Base-by-base conservation (phyloP, 352 stramenopile genomes). In the Phytopythium montanum region DNA sequence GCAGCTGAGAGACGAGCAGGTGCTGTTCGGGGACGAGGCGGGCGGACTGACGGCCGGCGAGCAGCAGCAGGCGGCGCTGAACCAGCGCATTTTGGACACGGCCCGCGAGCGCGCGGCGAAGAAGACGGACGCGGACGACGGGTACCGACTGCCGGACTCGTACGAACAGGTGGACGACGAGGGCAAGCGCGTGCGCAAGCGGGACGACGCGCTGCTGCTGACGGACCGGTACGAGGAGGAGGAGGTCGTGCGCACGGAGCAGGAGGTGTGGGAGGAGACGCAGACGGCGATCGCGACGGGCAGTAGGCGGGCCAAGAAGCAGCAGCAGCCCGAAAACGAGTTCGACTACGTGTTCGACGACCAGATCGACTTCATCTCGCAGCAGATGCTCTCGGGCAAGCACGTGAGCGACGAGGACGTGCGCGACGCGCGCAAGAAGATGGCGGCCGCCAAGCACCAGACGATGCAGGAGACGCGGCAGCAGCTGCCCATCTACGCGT, bases 281-380 rank as follows among this genome's bases (percentile, higher is more conserved):
- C 97, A 99, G 68, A 95, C 97, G 26, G 85, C 92, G 68, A 96
- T 97, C 76, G 87, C 90, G 0, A 82, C 66, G 19, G 76, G 60
- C 36, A 80, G 53, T n/a, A 55, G 53, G 31, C 65, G 59, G 29
- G 49, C 50, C 26, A 54, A 46, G 5, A 75, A 76, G 26, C 33
- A 36, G 2, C 65, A 69, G 14, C 56, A 81, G 16, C n/a, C n/a
- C n/a, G 89, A 92, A 25, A 82, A 97, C 25, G 84, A 98, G 62
- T 98, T 98, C 53, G 97, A 99, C 49, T 93, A 98, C 45, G 87
- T 99, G 5, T 98, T 99, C 69, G 97, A 99, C 60, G 97, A 99
- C 73, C 83, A 98, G 66, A 99, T 99, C 67, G 97, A 99, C 66
- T 99, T 99, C 68, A 98, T 99, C 39, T 97, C 88, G 38, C 73